Conservation (phyloP, 2,329 filamentous ascomycete species). For the Corinectria fuckeliana region DNA sequence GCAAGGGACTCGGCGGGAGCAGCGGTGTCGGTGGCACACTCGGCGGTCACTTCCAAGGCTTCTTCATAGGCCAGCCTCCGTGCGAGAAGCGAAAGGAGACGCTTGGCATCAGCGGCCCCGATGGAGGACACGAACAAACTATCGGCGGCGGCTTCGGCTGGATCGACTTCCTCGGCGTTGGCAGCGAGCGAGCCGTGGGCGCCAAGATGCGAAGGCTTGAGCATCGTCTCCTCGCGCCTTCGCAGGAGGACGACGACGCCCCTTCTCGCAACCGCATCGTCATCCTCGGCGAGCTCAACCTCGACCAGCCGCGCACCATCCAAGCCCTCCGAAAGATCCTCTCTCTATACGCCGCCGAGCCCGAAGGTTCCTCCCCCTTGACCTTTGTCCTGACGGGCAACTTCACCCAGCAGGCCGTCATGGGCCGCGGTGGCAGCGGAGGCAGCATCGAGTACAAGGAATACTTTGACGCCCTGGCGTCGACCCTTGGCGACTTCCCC, state of each 20-base stretch:
- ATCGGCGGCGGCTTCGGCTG: constrained; percentile 89
- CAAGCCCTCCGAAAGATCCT: constrained; percentile 83
- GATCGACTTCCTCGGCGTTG: constrained; percentile 94
- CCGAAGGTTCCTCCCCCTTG: constrained; percentile 71
- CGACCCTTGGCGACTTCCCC: constrained; percentile 82
- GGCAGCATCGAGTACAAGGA: constrained; percentile 97
- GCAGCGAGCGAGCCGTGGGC: constrained; percentile 85
- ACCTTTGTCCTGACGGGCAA: constrained; percentile 86
- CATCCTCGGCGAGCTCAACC: constrained; percentile 84
- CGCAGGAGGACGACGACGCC: constrained; percentile 43
- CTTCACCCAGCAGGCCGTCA: constrained; percentile 72
- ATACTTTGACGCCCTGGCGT: constrained; percentile 87
- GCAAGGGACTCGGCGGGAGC: constrained; percentile 74
- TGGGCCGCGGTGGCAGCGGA: constrained; percentile 72
- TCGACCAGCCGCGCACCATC: constrained; percentile 83
- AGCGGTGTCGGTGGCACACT: constrained; percentile 88
- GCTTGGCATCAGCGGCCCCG: constrained; percentile 70
- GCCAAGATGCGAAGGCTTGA: constrained; percentile 84
- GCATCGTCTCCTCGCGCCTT: constrained; percentile 64
- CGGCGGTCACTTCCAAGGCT: constrained; percentile 88
- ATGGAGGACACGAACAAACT: constrained; percentile 64
- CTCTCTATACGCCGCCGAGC: constrained; percentile 71
- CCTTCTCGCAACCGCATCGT: constrained; percentile 63
- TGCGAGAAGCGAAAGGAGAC: constrained; percentile 84
- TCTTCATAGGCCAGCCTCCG: constrained; percentile 90